phyloP scores from a whole-genome alignment of 768 basidiomycete species.

The Termitomyces sp. region DNA sequence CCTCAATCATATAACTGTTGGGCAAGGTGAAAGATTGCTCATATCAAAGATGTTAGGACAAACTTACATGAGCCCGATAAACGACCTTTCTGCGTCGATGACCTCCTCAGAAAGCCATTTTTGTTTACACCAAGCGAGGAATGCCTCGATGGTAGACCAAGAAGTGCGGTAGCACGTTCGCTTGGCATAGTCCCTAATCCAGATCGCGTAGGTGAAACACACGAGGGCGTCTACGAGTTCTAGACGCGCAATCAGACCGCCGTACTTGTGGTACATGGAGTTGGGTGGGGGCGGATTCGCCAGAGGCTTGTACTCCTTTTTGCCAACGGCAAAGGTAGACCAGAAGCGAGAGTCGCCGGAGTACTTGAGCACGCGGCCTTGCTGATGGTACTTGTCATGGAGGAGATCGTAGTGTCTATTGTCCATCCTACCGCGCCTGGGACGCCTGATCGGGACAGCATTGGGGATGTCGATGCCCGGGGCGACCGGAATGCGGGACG shows the following conservation, averaged over 20 bases:
- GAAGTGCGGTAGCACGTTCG: constrained; percentile 55
- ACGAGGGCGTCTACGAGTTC: constrained; percentile 81
- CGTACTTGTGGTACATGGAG: constrained; percentile 73
- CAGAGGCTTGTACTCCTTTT: constrained; percentile 64
- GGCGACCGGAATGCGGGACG: constrained; percentile 22
- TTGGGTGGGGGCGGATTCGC: constrained; percentile 59
- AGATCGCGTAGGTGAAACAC: constrained; percentile 81
- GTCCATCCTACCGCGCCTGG: constrained; percentile 55
- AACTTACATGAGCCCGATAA: constrained; percentile 79
- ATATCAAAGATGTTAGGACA: constrained; percentile 15
- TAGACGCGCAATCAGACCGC: constrained; percentile 71
- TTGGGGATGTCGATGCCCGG: constrained; percentile 25
- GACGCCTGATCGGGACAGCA: constrained; percentile 62
- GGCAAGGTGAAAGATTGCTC: constrained; percentile 27
- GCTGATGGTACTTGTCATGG: constrained; percentile 66
- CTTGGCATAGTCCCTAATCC: constrained; percentile 68
- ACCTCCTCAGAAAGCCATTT: constrained; percentile 60
- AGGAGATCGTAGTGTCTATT: constrained; percentile 52
- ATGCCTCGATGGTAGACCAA: constrained; percentile 68
- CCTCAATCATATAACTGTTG: constrained; percentile 75
- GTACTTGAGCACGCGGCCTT: constrained; percentile 77
- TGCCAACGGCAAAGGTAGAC: constrained; percentile 65
- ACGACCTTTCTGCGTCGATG: constrained; percentile 56
- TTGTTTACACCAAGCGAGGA: constrained; percentile 68
- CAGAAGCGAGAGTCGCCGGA: constrained; percentile 78